phyloP scores from a whole-genome alignment of 2,329 filamentous ascomycete genomes.

The Xylariomycetidae sp. region DNA sequence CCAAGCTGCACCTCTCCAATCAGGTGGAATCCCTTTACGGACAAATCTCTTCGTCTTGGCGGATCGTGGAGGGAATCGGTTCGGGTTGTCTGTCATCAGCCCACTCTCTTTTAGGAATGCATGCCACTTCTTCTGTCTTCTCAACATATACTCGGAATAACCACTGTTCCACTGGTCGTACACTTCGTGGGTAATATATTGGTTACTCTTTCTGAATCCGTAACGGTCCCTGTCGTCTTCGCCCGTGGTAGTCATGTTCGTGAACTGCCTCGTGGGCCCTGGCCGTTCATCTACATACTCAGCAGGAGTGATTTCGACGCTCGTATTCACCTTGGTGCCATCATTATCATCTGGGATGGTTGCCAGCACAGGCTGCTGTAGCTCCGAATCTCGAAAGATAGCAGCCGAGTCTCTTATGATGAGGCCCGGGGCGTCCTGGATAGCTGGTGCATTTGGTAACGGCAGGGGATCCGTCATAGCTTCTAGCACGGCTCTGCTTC shows the following conservation, averaged over 20 bases:
- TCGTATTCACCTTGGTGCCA: slow-evolving; percentile 3
- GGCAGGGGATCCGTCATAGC: slow-evolving; percentile 34
- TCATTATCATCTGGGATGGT: background rate
- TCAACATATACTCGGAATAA: slow-evolving; percentile 71
- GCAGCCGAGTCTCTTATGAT: slow-evolving; percentile 33
- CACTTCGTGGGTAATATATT: slow-evolving; percentile 69
- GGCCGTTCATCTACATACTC: no score
- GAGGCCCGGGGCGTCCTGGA: slow-evolving; percentile 11
- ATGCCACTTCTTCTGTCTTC: slow-evolving; percentile 78
- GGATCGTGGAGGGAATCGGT: slow-evolving; percentile 73
- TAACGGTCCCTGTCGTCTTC: slow-evolving; percentile 70
- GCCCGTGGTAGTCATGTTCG: slow-evolving; percentile 35
- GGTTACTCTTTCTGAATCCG: slow-evolving; percentile 84
- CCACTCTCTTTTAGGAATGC: slow-evolving; percentile 71
- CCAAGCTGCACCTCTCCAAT: slow-evolving; percentile 94
- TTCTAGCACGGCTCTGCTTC: slow-evolving; percentile 34
- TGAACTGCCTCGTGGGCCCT: slow-evolving; percentile 20
- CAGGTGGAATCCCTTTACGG: slow-evolving; percentile 87
- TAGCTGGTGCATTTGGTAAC: background rate
- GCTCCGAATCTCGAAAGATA: slow-evolving; percentile 30
- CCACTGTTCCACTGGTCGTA: slow-evolving; percentile 77
- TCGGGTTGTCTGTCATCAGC: slow-evolving; percentile 66
- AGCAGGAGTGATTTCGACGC: slow-evolving; percentile 4
- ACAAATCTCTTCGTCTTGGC: slow-evolving; percentile 86
- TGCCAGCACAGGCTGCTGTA: background rate